Base-by-base conservation (phyloP, 2,329 filamentous ascomycete genomes). In the Sclerotinia borealis region DNA sequence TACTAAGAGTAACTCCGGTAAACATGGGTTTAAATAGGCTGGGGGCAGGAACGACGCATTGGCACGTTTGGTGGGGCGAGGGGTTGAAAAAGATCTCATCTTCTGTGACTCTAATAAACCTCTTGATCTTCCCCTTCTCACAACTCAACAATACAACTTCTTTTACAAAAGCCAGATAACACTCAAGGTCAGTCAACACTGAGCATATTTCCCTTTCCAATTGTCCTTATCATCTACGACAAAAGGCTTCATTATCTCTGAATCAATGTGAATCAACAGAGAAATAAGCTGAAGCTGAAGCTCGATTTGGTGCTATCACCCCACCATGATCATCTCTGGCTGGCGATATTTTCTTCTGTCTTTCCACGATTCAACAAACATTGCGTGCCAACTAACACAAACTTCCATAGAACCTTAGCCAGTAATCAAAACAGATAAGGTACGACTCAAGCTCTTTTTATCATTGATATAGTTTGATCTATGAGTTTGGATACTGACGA, bases 351-450 rank as follows among this genome's bases (percentile, higher is more conserved):
- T 68, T 67, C 67, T 70, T 51, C 50, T 8, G n/a, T 29, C 36
- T 36, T 22, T 41, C 52, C 36, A 36, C 39, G 59, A 29, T 48
- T 48, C 19, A 55, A 49, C 59, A 66, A 60, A 61, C 43, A 59
- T 55, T 67, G 66, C 58, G 52, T 56, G 54, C 47, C 61, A 66
- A 70, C 70, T 72, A 67, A 71, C 63, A 62, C 17, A 58, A 50
- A 39, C 59, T 61, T 60, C 63, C 37, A 52, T 45, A 52, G 50
- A 50, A 67, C 45, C 4, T 41, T 41, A 63, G 34, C 37, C 43
- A 60, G 58, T 50, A 63, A 47, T 36, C 59, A 56, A 64, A 63
- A 62, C 63, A 61, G 55, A 63, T 47, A 68, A 70, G 63, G 67
- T 65, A 47, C 58, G 65, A 22, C 45, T 22, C 9, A 47, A 29